Conservation (phyloP, 345 rosid genomes). For the Viola odorata region DNA sequence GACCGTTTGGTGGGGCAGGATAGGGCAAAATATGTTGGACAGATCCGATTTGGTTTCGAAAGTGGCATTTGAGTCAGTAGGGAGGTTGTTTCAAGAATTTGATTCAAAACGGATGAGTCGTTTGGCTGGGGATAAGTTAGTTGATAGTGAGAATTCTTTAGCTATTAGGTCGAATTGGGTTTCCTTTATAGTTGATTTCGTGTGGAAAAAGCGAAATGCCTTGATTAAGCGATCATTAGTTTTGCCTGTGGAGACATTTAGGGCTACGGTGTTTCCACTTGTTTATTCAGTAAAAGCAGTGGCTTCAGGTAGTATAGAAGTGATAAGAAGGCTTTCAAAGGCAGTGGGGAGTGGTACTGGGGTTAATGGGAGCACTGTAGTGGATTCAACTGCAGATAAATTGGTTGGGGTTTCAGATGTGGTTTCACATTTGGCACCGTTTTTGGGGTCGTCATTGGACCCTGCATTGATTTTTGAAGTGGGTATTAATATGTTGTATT, state of each 20-base stretch:
- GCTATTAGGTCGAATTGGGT: conserved; percentile 95
- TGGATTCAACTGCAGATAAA: conserved; percentile 79
- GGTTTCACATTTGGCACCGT: conserved; percentile 83
- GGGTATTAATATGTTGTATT: conserved; percentile 85
- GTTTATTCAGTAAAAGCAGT: conserved; percentile 85
- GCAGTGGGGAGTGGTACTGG: conserved; percentile 20
- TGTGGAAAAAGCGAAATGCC: conserved; percentile 72
- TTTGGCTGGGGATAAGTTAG: conserved; percentile 93
- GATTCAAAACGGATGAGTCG: conserved; percentile 89
- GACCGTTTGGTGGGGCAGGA: conserved; percentile 80
- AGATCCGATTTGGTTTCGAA: conserved; percentile 76
- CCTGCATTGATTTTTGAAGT: conserved; percentile 94
- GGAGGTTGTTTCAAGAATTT: conserved; percentile 84
- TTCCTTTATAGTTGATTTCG: conserved; percentile 71
- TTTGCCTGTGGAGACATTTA: conserved; percentile 78
- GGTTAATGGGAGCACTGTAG: conserved; percentile 30
- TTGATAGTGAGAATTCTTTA: conserved; percentile 85
- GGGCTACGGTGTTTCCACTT: conserved; percentile 80
- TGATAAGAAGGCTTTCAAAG: conserved; percentile 69
- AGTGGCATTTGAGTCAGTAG: conserved; percentile 94
- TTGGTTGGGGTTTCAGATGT: conserved; percentile 80
- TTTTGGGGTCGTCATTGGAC: conserved; percentile 87
- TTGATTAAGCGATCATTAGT: conserved; percentile 82
- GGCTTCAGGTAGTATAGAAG: conserved; percentile 78
- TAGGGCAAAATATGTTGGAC: conserved; percentile 82